A percentile compares a stretch with the other conserved stretches of the same genome.
Evolutionary conservation across 441 rosid species (phyloP).

Genomic region (California macrophylla): DNA sequence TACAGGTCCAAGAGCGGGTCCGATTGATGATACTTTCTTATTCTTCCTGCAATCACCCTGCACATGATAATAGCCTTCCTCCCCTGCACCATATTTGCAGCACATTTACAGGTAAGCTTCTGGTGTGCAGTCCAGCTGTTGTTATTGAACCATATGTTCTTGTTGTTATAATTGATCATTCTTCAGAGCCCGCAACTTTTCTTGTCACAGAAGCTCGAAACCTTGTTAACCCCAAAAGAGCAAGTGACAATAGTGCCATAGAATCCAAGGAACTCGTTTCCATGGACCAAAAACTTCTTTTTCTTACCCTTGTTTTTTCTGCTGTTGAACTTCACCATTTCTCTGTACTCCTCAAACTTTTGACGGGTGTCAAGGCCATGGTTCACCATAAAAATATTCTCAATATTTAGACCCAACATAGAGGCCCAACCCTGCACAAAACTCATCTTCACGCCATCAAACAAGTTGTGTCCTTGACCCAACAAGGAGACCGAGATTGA

Average conservation of each 20-base stretch:
- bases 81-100: background rate
- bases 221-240: background rate
- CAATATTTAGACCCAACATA: background rate
- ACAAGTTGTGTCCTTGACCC: background rate
- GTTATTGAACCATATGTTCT: background rate
- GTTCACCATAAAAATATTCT: background rate
- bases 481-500: background rate
- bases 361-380: background rate
- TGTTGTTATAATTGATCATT: background rate
- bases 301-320: background rate
- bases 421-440: background rate
- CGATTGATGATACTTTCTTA: background rate
- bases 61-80: background rate
- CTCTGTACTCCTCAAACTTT: background rate
- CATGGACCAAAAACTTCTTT: background rate
- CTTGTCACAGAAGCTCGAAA: background rate
- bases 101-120: background rate
- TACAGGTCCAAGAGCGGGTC: too few relatives aligned
- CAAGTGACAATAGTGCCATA: slow-evolving; percentile 1
- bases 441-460: background rate
- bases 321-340: background rate
- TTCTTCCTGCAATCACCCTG: slow-evolving; percentile 7
- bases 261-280: slow-evolving; percentile 1
- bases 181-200: background rate
- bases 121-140: background rate